Evolutionary conservation across 1,139 yeast genomes (phyloP), one percentile per base, ranked within the genome.

Genomic region (Lodderomyces margitis): DNA sequence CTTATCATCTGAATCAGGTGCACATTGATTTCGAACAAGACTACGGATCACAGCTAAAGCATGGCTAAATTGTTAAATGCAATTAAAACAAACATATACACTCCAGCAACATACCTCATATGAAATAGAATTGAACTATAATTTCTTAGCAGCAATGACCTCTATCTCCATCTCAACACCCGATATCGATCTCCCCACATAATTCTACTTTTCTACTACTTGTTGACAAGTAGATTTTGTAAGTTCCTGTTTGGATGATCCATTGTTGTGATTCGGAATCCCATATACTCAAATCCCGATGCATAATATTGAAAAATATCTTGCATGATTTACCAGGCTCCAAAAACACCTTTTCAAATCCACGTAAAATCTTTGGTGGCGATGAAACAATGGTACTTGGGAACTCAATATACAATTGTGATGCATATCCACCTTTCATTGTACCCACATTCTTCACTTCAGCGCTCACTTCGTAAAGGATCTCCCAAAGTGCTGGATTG

Each of bases 221-320:
- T 12, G 77, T 67, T 0, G 81, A 76, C 39, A 80, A 67, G 48
- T 70, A 78, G 10, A 80, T 59, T 43, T 68, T 73, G 59, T 80
- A 81, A 12, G 71, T 66, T 3, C 87, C 87, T 4, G 76, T 72
- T 49, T 74, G 80, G 31, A 81, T 71, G 21, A 78, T 64, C 87
- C 87, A 81, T 44, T 78, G 76, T 55, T 80, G 84, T 12, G 72
- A 67, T 24, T 56, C 67, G 1, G 75, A 63, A 55, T 80, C 84
- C 86, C 86, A 81, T 23, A 74, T 63, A 46, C 81, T 70, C 51
- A 81, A 59, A 56, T 81, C 87, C 45, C 83, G 67, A 50, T 78
- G 73, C 45, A 69, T 58, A 20, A 81, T 61, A 38, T 70, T 69
- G 53, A 81, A 81, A 21, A 54, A 55, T 10, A 78, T 64, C 16